Conservation (phyloP, 176 grass and related monocot species). For the Oropetium thomaeum region DNA sequence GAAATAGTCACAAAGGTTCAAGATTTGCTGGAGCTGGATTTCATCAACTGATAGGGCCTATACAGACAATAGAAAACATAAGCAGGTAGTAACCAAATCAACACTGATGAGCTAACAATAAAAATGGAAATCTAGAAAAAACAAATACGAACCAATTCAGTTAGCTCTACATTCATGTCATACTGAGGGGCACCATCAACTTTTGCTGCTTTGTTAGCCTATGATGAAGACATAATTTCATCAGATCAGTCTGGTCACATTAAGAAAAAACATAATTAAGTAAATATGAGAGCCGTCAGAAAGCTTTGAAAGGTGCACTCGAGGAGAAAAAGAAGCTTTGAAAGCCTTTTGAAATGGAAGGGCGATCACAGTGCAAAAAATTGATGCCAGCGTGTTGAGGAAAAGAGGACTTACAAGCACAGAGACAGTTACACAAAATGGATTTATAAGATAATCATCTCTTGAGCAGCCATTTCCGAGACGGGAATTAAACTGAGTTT, state of each 20-base stretch:
- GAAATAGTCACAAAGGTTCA: conserved; percentile 79
- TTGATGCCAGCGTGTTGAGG: conserved; percentile 25
- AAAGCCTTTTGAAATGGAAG: conserved; percentile 23
- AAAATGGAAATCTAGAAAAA: neutral
- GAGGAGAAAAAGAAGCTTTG: neutral
- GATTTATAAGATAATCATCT: conserved; percentile 84
- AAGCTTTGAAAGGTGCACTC: neutral
- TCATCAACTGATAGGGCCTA: conserved; percentile 75
- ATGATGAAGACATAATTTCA: conserved; percentile 15
- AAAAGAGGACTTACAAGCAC: conserved; percentile 68
- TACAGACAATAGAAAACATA: conserved; percentile 31
- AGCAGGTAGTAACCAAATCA: conserved; percentile 19
- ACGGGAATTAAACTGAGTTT: conserved; percentile 34
- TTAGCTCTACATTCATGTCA: conserved; percentile 73
- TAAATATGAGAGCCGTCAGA: conserved; percentile 4
- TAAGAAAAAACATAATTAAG: conserved; percentile 5
- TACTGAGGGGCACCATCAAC: conserved; percentile 82
- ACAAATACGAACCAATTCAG: conserved; percentile 69
- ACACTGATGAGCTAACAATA: conserved; percentile 9
- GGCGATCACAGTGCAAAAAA: conserved; percentile 4
- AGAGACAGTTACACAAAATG: conserved; percentile 70
- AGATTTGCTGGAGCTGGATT: conserved; percentile 75
- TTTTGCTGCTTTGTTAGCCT: conserved; percentile 82
- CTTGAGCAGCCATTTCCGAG: conserved; percentile 49
- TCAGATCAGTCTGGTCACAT: conserved; percentile 18